Base-by-base conservation (phyloP, 257 asterid species). In the Lantana camara region DNA sequence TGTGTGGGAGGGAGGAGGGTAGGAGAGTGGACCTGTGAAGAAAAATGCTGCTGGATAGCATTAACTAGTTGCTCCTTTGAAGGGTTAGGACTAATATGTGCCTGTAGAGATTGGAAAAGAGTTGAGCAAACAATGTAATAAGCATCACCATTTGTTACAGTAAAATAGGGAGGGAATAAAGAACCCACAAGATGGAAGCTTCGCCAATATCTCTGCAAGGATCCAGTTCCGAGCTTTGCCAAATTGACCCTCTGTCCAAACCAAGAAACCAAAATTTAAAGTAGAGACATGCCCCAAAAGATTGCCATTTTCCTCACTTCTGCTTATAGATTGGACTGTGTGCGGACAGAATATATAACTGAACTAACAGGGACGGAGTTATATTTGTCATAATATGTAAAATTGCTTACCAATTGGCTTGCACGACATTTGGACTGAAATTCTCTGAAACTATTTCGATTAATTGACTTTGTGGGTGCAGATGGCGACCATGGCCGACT, bases 131-230 rank as follows among this genome's bases (percentile, higher is more conserved):
- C 13, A 35, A 40, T 30, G 64, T 17, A 20, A 57, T 55, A 32
- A 29, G 57, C 22, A 46, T 19, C 9, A 29, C 11, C 15, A 23
- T 22, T 27, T 19, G 2, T 46, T 45, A 9, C 10, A 14, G 23
- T 30, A 15, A 40, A 2, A 27, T 21, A 9, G 17, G 44, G 21
- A 38, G 49, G 16, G 40, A 52, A 23, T 54, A 24, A 17, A 57
- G 72, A 47, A 67, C 96, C 63, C 67, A 88, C 98, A 19, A 88
- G 92, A 68, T 86, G 85, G 81, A 80, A 89, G 85, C 72, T 84
- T 59, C 84, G 83, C 79, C 82, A 83, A 68, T 91, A 91, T 83
- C 92, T 82, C 96, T 87, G 83, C 40, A 91, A 68, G 7, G 98
- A 91, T 75, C 89, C 85, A 56, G 90, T 83, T 72, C 96, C 96